phyloP scores from a whole-genome alignment of 108 stramenopile species.

The Chaetoceros tenuissimus region DNA sequence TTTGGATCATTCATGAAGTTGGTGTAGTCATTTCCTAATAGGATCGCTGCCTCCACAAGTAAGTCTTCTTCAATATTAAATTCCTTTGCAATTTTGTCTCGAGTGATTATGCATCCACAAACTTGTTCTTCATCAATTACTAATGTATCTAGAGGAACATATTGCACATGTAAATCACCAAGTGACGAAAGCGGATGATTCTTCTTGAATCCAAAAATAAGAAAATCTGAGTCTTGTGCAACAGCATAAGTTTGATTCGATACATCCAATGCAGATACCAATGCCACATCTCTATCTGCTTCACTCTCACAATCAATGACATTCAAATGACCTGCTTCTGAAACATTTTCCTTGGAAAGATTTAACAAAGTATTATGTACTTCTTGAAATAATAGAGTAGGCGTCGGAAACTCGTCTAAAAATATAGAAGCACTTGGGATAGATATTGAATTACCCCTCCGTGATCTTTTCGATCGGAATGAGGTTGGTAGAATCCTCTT shows the following conservation, averaged over 20 bases:
- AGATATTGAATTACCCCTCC: constrained; percentile 2
- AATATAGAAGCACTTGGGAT: constrained; percentile 8
- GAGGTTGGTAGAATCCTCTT: constrained; percentile 30
- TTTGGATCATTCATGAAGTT: neutral
- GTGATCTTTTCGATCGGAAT: constrained; percentile 15
- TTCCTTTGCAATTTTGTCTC: constrained; percentile 18
- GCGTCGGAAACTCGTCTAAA: constrained; percentile 27
- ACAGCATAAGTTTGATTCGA: constrained; percentile 23
- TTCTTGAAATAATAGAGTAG: constrained; percentile 25
- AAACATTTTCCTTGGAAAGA: neutral
- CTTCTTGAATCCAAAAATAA: constrained; percentile 26
- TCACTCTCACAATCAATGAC: constrained; percentile 43
- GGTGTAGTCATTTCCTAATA: constrained; percentile 67
- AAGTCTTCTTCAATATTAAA: constrained; percentile 30
- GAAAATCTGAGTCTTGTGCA: constrained; percentile 57
- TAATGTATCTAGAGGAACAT: constrained; percentile 6
- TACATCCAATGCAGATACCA: constrained; percentile 19
- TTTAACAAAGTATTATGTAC: constrained; percentile 2
- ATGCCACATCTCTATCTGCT: constrained; percentile 57
- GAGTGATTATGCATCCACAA: constrained; percentile 8
- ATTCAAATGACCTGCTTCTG: neutral
- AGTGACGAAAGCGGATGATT: neutral
- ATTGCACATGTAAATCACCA: constrained; percentile 21
- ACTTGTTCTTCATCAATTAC: neutral
- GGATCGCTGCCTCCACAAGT: constrained; percentile 48